Evolutionary conservation across 495 filamentous ascomycete genomes (phyloP).

Genomic region (Lasiosphaeriaceae sp.): DNA sequence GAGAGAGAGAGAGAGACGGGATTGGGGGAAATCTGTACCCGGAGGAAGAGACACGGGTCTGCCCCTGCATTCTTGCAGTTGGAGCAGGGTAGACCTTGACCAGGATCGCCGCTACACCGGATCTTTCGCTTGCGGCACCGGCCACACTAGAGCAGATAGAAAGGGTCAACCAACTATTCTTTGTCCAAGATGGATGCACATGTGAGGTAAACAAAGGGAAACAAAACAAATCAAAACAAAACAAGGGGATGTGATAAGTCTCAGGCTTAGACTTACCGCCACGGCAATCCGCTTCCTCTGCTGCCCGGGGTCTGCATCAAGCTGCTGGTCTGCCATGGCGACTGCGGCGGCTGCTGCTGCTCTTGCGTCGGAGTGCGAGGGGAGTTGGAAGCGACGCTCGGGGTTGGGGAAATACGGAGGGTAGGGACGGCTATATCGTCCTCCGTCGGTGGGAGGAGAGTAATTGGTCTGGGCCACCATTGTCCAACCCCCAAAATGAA

Average conservation of each 20-base stretch:
- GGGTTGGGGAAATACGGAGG: slow-evolving; percentile 32
- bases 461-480: slow-evolving; percentile 44
- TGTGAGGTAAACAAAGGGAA: background rate
- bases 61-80: slow-evolving; percentile 76
- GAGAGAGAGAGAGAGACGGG: slow-evolving; percentile 7
- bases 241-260: background rate
- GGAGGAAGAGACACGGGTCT: slow-evolving; percentile 70
- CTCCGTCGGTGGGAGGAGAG: slow-evolving; percentile 26
- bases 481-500: slow-evolving; percentile 14
- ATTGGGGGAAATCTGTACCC: slow-evolving; percentile 56
- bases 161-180: no score
- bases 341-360: slow-evolving; percentile 13
- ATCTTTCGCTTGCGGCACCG: slow-evolving; percentile 95
- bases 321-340: slow-evolving; percentile 42
- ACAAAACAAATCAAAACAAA: background rate
- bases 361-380: slow-evolving; percentile 28
- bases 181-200: no score
- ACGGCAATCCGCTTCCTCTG: slow-evolving; percentile 61
- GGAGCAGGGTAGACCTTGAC: slow-evolving; percentile 68
- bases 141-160: slow-evolving; percentile 58
- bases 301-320: slow-evolving; percentile 37
- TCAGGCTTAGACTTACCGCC: slow-evolving; percentile 53
- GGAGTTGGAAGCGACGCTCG: slow-evolving; percentile 33
- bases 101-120: slow-evolving; percentile 84
- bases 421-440: slow-evolving; percentile 40